phyloP scores from a whole-genome alignment of 2,329 filamentous ascomycete genomes.

The Scedosporium boydii region DNA sequence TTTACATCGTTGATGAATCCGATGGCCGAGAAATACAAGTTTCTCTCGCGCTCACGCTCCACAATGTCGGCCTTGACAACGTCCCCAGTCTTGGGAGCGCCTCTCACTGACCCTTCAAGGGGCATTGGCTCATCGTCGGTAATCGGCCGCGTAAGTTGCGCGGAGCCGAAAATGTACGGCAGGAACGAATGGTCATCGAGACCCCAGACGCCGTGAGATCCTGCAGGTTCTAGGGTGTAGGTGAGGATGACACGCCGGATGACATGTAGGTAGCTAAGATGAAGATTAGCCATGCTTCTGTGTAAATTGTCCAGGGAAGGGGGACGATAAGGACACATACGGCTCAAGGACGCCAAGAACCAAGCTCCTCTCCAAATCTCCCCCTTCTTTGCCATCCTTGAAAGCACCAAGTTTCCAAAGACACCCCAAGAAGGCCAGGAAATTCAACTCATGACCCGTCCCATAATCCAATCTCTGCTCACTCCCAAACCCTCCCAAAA shows the following conservation, averaged over 20 bases:
- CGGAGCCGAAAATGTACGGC: conserved; percentile 90
- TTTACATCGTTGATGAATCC: conserved; percentile 98
- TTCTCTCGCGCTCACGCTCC: conserved; percentile 52
- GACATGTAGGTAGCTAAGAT: conserved; percentile 64
- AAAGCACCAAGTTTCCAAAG: conserved; percentile 89
- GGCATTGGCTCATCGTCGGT: conserved; percentile 52
- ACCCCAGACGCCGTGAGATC: conserved; percentile 95
- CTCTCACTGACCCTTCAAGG: conserved; percentile 65
- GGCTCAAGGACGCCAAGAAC: conserved; percentile 76
- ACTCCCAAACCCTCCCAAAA: conserved; percentile 81
- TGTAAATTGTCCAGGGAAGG: not conserved
- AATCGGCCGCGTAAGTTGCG: conserved; percentile 75
- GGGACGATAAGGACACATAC: conserved; percentile 36
- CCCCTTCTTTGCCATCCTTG: conserved; percentile 37
- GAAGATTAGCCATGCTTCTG: conserved; percentile 7
- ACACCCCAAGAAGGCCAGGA: conserved; percentile 80
- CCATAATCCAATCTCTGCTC: conserved; percentile 87
- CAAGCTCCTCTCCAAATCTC: conserved; percentile 64
- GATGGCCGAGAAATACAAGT: conserved; percentile 92
- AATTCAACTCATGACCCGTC: conserved; percentile 91
- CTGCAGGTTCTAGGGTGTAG: conserved; percentile 90
- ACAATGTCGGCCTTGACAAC: conserved; percentile 58
- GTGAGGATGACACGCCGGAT: conserved; percentile 76
- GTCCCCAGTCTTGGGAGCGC: conserved; percentile 61
- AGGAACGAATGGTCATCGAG: conserved; percentile 95